Evolutionary conservation across 768 basidiomycete species (phyloP), one percentile per base, ranked within the genome.

Genomic region (Lentinula boryana): DNA sequence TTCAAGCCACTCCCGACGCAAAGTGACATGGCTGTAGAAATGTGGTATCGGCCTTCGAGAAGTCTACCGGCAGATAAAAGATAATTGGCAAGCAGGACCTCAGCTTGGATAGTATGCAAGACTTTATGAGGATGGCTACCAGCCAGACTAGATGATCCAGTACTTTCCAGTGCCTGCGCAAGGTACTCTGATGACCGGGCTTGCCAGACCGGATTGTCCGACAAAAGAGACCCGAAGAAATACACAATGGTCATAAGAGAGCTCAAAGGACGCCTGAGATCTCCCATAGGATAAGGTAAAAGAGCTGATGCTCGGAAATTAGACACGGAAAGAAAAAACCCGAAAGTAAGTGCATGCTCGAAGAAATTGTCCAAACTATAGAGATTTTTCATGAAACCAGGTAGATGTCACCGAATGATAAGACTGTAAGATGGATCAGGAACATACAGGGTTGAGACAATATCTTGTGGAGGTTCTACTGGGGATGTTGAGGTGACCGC

Each of bases 11-110:
- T 68, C 43, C 75, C 72, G 44, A 77, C 62, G 1, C 51, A 65
- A 6, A 75, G 71, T 0, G 76, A 74, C 4, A 75, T 69, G 1
- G 74, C 76, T 3, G 70, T 69, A 62, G 74, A 52, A 66, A 80
- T 62, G 71, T 83, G 75, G 62, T 76, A 76, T 54, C 73, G 71
- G 7, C 72, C 78, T 62, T 79, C 85, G 7, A 84, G 69, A 15
- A 76, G 67, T 21, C 83, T 74, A 23, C 80, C 83, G 23, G 75
- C 71, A 15, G 76, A 72, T 62, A 84, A 82, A 68, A 86, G 82
- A 64, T 82, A 86, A 58, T 76, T 75, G 1, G 82, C 70, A 21
- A 88, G 74, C 21, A 89, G 72, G 3, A 87, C 73, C 60, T 86
- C 80, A 1, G 80, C 74, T 63, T 85, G 84, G 13, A 85, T 72